phyloP scores from a whole-genome alignment of 495 filamentous ascomycete species.

The Pyrenula massariospora region DNA sequence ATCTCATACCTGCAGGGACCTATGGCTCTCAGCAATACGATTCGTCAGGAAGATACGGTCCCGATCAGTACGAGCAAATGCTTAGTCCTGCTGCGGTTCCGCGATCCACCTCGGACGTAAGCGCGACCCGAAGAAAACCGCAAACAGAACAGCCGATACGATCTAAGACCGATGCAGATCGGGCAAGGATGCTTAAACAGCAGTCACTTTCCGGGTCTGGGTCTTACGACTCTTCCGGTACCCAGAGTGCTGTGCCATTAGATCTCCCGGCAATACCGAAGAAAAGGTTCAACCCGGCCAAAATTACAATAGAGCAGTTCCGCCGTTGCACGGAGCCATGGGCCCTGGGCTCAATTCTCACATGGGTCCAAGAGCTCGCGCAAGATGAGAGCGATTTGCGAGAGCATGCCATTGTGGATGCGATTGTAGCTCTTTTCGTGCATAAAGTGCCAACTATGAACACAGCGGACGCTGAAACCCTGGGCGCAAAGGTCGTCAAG shows the following conservation, averaged over 20 bases:
- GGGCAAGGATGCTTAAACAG: constrained; percentile 47
- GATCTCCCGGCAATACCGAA: constrained; percentile 64
- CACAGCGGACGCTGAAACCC: constrained; percentile 84
- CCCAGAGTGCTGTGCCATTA: constrained; percentile 38
- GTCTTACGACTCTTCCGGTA: constrained; percentile 16
- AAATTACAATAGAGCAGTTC: constrained; percentile 73
- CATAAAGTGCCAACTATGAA: constrained; percentile 99
- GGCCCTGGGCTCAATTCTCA: constrained; percentile 78
- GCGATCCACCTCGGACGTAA: constrained; percentile 66
- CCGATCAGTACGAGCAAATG: constrained; percentile 33
- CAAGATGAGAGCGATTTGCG: constrained; percentile 77
- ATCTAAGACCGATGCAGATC: constrained; percentile 89
- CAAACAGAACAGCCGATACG: constrained; percentile 70
- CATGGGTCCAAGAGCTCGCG: constrained; percentile 79
- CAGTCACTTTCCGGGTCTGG: constrained; percentile 25
- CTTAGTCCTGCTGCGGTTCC: constrained; percentile 50
- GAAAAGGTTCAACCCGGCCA: constrained; percentile 78
- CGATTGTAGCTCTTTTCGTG: constrained; percentile 81
- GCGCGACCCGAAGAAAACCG: constrained; percentile 69
- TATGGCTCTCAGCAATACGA: constrained; percentile 32
- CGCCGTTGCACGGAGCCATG: constrained; percentile 82
- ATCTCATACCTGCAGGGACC: constrained; percentile 44
- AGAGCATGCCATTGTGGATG: constrained; percentile 70
- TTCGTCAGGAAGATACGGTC: constrained; percentile 21
- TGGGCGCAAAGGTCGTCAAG: constrained; percentile 66